Base-by-base conservation (phyloP, 2,329 filamentous ascomycete species). In the Malbranchea cinnamomea region DNA sequence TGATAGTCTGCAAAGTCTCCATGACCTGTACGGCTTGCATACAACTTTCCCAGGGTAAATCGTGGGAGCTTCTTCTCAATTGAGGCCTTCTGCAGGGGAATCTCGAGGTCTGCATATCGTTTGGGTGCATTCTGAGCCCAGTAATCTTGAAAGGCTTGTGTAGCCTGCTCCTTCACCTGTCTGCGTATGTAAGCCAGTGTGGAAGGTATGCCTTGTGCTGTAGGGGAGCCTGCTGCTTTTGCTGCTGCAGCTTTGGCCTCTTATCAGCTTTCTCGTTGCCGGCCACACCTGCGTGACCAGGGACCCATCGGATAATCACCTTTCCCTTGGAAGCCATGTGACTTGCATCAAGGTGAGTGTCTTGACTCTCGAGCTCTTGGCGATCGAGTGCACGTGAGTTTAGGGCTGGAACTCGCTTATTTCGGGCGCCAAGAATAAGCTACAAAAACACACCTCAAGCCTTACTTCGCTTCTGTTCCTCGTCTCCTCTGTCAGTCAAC, bases 401-500 rank as follows among this genome's bases (percentile, higher is more conserved):
- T n/a, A n/a, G n/a, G n/a, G n/a, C n/a, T n/a, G n/a, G n/a, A n/a
- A n/a, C n/a, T n/a, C n/a, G n/a, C n/a, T n/a, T n/a, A n/a, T n/a
- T n/a, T n/a, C n/a, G n/a, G n/a, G n/a, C n/a, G n/a, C n/a, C n/a
- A 9, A n/a, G 3, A 17, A 4, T 9, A 15, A 23, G 13, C 24
- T 14, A 13, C 10, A 26, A n/a, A n/a, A 26, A 26, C 10, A 6
- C 28, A 12, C 28, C 23, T 23, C 23, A 22, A 22, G 20, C 20
- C 8, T 22, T 22, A 8, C 24, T 21, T 32, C 26, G 11, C 18
- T 27, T 26, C 31, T 29, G 17, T 32, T 30, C 36, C 41, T 40
- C 37, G 41, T 39, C 44, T 43, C 43, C 34, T 35, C 36, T 31
- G 47, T 52, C 54, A 56, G 57, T 53, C 54, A 52, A 53, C 48